Evolutionary conservation across 1,139 yeast genomes (phyloP), one percentile per base, ranked within the genome.

Genomic region (Nakaseomyces sp.): DNA sequence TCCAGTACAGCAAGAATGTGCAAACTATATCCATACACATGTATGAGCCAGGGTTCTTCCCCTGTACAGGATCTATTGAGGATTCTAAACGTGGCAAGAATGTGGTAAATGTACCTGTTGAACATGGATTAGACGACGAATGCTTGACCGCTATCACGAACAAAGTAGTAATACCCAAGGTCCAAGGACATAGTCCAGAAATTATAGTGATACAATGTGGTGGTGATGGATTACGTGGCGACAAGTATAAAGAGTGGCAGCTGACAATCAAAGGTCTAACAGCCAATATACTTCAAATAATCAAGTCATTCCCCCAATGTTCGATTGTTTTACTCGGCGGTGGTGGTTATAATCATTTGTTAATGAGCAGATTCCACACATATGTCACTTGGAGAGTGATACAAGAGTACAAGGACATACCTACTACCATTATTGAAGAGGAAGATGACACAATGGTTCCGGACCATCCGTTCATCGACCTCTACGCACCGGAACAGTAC

Each of bases 321-420:
- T 63, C 77, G 47, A 50, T 61, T 0, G 54, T 83, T 43, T 50
- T 83, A 6, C 65, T 83, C 1, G 91, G 93, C 0, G 93, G 94
- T 1, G 93, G 93, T 1, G 93, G 94, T 0, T 83, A 83, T 56
- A 77, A 81, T 50, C 76, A 73, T 47, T 59, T 70, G 1, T 81
- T 81, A 48, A 71, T 77, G 19, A 80, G 89, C 0, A 71, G 84
- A 46, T 76, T 80, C 50, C 79, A 85, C 77, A 67, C 85, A 0
- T 74, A 70, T 55, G 51, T 80, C 9, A 79, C 87, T 0, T 72
- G 66, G 49, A 55, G 59, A 2, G 53, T 71, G 2, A 56, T 38
- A 37, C 48, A 24, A 9, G 37, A 45, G 12, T 50, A 43, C 38
- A 25, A 16, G 29, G 40, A 33, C 8, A 31, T 20, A 32, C 19